Conservation (phyloP, 768 basidiomycete genomes). For the Tulasnella sp. region DNA sequence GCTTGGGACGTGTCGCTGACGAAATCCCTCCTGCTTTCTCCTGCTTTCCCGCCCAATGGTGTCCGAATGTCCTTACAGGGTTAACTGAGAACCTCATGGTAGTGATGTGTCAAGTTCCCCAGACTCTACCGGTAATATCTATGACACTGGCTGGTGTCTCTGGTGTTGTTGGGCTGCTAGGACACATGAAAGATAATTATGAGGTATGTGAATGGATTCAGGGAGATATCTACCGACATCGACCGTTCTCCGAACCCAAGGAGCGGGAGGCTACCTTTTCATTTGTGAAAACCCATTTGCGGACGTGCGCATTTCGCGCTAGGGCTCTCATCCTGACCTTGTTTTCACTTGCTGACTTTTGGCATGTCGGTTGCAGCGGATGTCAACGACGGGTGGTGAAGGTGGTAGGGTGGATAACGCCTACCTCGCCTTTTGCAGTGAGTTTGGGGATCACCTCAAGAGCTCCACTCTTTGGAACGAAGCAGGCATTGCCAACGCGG, state of each 20-base stretch:
- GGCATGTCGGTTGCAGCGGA: background rate
- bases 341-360: background rate
- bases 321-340: too few species aligned
- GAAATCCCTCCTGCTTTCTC: background rate
- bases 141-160: too few species aligned
- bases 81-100: too few species aligned
- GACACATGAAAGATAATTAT: slow-evolving; percentile 6
- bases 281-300: too few species aligned
- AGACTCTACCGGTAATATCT: too few species aligned
- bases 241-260: too few species aligned
- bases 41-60: background rate
- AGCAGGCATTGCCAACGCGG: slow-evolving; percentile 8
- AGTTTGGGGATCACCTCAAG: slow-evolving; percentile 12
- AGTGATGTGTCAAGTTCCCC: too few species aligned
- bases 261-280: too few species aligned
- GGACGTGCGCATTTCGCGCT: too few species aligned
- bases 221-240: background rate
- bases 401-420: background rate
- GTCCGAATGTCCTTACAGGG: too few species aligned
- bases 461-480: slow-evolving; percentile 10
- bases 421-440: slow-evolving; percentile 8
- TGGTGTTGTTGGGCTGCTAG: background rate
- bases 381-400: background rate
- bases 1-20: too few species aligned
- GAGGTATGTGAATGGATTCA: background rate